Base-by-base conservation (phyloP, 441 rosid genomes). In the Arabidopsis hybrid region DNA sequence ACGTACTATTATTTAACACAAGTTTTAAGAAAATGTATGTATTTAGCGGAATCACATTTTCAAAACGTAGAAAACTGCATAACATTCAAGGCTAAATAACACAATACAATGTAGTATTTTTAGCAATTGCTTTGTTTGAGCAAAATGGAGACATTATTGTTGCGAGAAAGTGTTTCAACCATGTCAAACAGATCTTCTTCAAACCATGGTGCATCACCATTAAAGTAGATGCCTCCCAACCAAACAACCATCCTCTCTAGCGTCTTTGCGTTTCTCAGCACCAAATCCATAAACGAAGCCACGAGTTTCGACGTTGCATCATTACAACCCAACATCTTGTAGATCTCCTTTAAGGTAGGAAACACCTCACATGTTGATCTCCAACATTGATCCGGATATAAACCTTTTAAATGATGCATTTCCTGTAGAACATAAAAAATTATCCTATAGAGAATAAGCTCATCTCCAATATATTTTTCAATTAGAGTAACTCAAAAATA, bases 391-490 rank as follows among this genome's bases (percentile, higher is more conserved):
- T 32, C 17, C 11, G 47, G 34, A 36, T 39, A 8, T 46, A 52
- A 29, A n/a, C 6, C 51, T 53, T 38, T 4, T 0, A 18, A 6
- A 26, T 26, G 1, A n/a, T 39, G 0, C 29, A 1, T 6, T 1
- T 39, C 31, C 71, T 67, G 51, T 26, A 67, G 35, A 65, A 7
- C n/a, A 50, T 16, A 50, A 16, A 34, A 29, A 26, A 17, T 17
- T 12, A 45, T 8, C 43, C 2, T 8, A 21, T 21, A 21, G 26
- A 21, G 26, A 21, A 21, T 21, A 21, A 21, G 26, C 26, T 21
- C 26, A 21, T 21, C 26, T 21, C 26, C 26, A 21, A 21, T 21
- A 21, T 21, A 21, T 21, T 21, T 21, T 21, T 21, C 26, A 21
- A 21, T 21, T 21, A 21, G 26, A 21, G 26, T 21, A 21, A 21